Base-by-base conservation (phyloP, 129 eudicot genomes). In the sunflower (Helianthus annuus) region DNA sequence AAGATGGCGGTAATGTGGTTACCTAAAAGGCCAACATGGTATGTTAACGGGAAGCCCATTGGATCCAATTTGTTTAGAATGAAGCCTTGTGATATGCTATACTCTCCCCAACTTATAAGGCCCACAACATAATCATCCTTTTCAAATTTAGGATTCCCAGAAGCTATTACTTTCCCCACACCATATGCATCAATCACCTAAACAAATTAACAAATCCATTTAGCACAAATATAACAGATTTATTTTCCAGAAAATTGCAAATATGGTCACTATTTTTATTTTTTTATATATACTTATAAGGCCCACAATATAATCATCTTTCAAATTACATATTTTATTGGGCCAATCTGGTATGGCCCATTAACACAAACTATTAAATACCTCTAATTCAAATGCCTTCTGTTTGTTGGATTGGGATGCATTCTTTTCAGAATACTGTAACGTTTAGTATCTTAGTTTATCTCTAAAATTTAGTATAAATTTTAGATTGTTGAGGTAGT, bases 61-160 rank as follows among this genome's bases (percentile, higher is more conserved):
- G 90, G 70, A 32, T 81, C 88, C 75, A 91, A 58, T 67, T 91
- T 91, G 32, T 63, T 86, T 39, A 91, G 57, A n/a, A 78, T 74
- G 9, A 75, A 49, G 11, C 85, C 91, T 27, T 79, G 74, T 62
- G 80, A 75, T 53, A 78, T 59, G 55, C 81, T 83, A 72, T 88
- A 92, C 63, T 91, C 92, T 84, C 83, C 97, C 97, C 96, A 92
- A 27, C 69, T 76, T n/a, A 86, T 71, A 11, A 86, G 68, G 51
- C 97, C 97, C 8, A 67, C 81, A 24, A 88, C 96, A 27, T 88
- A 80, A n/a, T 91, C 97, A 54, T 62, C 91, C 76, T 92, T 83
- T 34, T 83, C 77, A 64, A 84, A 86, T 15, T 79, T 87, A 9
- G 87, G 79, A 72, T 83, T 58, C 17, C 79, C 85, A 48, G 97